Conservation (phyloP, 2,329 filamentous ascomycete genomes). For the Myriosclerotinia curreyana region DNA sequence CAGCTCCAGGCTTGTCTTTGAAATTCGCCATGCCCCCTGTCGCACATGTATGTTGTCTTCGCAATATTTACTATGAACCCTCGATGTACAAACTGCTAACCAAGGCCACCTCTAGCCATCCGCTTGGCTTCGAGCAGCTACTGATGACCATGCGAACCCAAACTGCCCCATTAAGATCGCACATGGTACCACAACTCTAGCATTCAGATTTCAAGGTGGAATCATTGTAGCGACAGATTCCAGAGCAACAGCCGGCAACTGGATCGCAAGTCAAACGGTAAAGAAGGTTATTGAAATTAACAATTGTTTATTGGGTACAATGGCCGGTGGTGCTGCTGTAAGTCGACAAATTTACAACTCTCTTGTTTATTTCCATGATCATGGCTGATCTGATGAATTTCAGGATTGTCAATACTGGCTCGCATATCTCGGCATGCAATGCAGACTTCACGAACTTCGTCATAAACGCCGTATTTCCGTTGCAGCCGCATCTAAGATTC, state of each 20-base stretch:
- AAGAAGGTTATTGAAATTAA: slow-evolving; percentile 99
- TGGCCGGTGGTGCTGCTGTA: slow-evolving; percentile 95
- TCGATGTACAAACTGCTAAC: slow-evolving; percentile 48
- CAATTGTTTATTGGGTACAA: slow-evolving; percentile 87
- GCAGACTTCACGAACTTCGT: slow-evolving; percentile 96
- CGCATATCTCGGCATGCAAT: slow-evolving; percentile 97
- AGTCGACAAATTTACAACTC: slow-evolving; percentile 37
- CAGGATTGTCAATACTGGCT: slow-evolving; percentile 99
- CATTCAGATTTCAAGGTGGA: slow-evolving; percentile 96
- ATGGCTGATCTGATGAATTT: slow-evolving; percentile 10
- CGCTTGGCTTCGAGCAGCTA: slow-evolving; percentile 92
- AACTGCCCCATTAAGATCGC: slow-evolving; percentile 99
- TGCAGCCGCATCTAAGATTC: slow-evolving; percentile 94
- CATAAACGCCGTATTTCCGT: slow-evolving; percentile 99
- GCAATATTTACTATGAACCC: slow-evolving; percentile 13
- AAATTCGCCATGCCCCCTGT: slow-evolving; percentile 95
- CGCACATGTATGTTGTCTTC: slow-evolving; percentile 64
- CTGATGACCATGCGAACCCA: slow-evolving; percentile 95
- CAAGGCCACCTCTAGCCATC: slow-evolving; percentile 62
- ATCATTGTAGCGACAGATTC: slow-evolving; percentile 99
- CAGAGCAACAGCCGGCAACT: slow-evolving; percentile 93
- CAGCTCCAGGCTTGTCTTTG: slow-evolving; percentile 73
- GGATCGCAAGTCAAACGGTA: slow-evolving; percentile 99
- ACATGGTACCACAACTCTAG: slow-evolving; percentile 96
- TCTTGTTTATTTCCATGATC: not conserved